Evolutionary conservation across 495 filamentous ascomycete genomes (phyloP).

Genomic region (Trichoderma virens): DNA sequence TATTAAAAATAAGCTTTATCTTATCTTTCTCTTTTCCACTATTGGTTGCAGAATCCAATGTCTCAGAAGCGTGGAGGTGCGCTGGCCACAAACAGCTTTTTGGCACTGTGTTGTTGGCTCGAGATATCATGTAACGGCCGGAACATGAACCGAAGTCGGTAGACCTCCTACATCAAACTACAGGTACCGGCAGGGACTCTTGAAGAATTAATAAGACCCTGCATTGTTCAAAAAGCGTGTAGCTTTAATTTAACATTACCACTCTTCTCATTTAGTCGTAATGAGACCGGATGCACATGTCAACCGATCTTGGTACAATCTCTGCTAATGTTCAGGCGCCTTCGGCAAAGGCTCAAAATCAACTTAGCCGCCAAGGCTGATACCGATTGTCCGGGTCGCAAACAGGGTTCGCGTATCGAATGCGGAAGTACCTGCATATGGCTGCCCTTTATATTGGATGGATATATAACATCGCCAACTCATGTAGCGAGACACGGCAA

Average conservation of each 20-base stretch:
- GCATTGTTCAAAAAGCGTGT: no score
- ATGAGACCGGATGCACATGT: no score
- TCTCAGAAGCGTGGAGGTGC: neutral
- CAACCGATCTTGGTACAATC: no score
- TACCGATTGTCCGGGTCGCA: neutral
- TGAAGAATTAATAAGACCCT: no score
- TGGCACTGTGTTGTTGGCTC: neutral
- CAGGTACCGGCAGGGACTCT: no score
- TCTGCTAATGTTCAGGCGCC: no score
- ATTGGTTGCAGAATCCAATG: neutral
- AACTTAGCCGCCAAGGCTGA: neutral
- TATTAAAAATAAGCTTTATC: no score
- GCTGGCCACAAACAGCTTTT: neutral
- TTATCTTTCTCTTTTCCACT: neutral
- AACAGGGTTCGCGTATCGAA: neutral
- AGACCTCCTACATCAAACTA: no score
- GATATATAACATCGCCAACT: neutral
- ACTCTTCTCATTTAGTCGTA: no score
- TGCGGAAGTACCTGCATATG: neutral
- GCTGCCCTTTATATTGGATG: neutral
- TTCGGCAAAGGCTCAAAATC: neutral
- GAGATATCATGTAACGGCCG: no score
- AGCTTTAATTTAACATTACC: no score
- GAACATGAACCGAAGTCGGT: no score
- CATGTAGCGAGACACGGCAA: neutral